Evolutionary conservation across 1,284 basidiomycete species (phyloP).

Genomic region (Sanghuangporus weigelae): DNA sequence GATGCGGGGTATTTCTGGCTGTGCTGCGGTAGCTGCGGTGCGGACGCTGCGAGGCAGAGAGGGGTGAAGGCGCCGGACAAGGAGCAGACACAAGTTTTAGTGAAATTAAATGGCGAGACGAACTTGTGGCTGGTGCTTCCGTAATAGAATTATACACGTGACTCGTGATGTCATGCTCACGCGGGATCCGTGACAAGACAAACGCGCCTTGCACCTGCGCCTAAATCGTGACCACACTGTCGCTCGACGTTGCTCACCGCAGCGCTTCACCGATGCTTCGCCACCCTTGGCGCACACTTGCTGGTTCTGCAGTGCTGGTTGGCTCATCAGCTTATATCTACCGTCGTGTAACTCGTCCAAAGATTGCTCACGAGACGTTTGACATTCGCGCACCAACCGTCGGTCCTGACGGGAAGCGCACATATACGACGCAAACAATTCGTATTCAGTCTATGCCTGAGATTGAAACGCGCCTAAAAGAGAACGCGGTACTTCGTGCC

Average conservation of each 20-base stretch:
- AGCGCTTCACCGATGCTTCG: conserved; percentile 42
- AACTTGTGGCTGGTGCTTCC: background rate
- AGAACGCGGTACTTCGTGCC: conserved; percentile 45
- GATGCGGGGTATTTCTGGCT: background rate
- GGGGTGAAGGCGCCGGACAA: background rate
- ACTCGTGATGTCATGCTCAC: background rate
- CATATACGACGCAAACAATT: conserved; percentile 47
- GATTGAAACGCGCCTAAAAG: conserved; percentile 54
- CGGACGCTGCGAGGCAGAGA: background rate
- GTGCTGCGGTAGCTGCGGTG: background rate
- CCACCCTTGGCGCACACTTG: conserved; percentile 60
- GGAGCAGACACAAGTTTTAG: background rate
- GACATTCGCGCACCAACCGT: conserved; percentile 40
- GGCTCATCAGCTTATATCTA: conserved; percentile 48
- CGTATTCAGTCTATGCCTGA: conserved; percentile 52
- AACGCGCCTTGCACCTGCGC: background rate
- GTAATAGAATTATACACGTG: background rate
- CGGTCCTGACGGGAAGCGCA: conserved; percentile 53
- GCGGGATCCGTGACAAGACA: background rate
- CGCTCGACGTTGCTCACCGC: background rate
- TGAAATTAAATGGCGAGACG: background rate
- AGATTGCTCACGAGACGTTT: conserved; percentile 36
- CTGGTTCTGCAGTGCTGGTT: conserved; percentile 41
- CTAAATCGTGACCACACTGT: background rate
- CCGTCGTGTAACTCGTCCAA: conserved; percentile 28